These are phyloP conservation scores for Esteya vermicola DNA, from an alignment of 2,329 filamentous ascomycete species.

Conservation along the genomic window DNA sequence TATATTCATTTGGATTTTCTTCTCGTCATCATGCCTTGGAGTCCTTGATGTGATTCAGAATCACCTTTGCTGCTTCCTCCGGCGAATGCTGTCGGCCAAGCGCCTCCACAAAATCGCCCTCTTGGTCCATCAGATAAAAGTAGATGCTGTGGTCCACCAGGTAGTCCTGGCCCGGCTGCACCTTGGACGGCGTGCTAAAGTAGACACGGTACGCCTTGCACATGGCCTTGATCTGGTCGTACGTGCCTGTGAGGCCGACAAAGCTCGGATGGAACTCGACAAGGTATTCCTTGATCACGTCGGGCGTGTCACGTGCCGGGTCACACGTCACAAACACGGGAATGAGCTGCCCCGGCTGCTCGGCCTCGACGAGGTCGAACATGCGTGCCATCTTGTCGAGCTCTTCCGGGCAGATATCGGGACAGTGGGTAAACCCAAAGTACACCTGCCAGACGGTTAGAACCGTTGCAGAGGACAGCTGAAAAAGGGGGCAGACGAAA, in stretches of 20 bases:
- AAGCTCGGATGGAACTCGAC: conserved; percentile 80
- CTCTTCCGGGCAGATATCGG: conserved; percentile 97
- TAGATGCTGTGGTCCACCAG: conserved; percentile 98
- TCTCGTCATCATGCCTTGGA: conserved; percentile 19
- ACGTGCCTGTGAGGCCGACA: conserved; percentile 80
- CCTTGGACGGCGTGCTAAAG: conserved; percentile 80
- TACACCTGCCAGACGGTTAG: conserved; percentile 50
- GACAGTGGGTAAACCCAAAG: conserved; percentile 96
- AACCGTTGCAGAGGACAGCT: not conserved
- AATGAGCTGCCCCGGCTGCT: conserved; percentile 39
- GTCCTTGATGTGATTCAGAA: conserved; percentile 68
- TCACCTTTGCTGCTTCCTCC: conserved; percentile 69
- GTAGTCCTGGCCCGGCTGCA: conserved; percentile 91
- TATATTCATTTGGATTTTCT: not conserved
- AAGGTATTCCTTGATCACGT: conserved; percentile 73
- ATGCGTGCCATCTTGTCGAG: conserved; percentile 98
- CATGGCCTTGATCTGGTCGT: conserved; percentile 83
- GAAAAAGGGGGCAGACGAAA: not conserved
- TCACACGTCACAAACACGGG: conserved; percentile 95
- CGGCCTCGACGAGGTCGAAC: conserved; percentile 56
- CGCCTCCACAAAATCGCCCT: conserved; percentile 95
- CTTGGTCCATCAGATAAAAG: conserved; percentile 98
- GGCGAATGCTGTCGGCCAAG: conserved; percentile 90
- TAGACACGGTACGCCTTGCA: conserved; percentile 97
- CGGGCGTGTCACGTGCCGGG: conserved; percentile 76